Conservation (phyloP, 2,329 filamentous ascomycete genomes). For the Diaporthe destruens region DNA sequence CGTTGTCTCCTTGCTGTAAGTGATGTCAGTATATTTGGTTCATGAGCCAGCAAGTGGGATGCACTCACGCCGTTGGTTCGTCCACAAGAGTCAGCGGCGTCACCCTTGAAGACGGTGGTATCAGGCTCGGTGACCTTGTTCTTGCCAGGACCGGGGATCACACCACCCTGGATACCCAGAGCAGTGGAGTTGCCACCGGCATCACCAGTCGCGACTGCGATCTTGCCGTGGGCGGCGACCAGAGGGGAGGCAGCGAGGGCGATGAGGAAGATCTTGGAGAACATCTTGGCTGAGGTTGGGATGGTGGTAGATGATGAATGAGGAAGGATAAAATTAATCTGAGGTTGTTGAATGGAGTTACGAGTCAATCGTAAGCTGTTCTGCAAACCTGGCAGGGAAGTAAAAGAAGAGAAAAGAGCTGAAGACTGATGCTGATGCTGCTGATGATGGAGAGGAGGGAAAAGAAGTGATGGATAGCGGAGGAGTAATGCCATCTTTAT, state of each 20-base stretch:
- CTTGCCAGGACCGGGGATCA: slow-evolving; percentile 47
- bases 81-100: slow-evolving; percentile 55
- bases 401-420: slow-evolving; percentile 14
- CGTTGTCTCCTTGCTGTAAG: slow-evolving; percentile 51
- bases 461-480: neutral
- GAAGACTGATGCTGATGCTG: slow-evolving; percentile 41
- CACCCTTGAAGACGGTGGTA: slow-evolving; percentile 59
- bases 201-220: slow-evolving; percentile 48
- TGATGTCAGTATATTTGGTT: neutral
- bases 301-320: neutral
- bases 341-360: slow-evolving; percentile 31
- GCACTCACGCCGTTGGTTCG: slow-evolving; percentile 47
- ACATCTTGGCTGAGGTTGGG: slow-evolving; percentile 28
- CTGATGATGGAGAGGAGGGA: slow-evolving; percentile 36
- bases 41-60: neutral
- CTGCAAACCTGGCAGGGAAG: slow-evolving; percentile 41
- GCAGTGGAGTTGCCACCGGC: slow-evolving; percentile 55
- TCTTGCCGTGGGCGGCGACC: slow-evolving; percentile 50
- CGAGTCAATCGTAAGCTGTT: slow-evolving; percentile 39
- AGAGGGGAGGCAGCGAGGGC: slow-evolving; percentile 46
- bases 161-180: slow-evolving; percentile 53
- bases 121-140: slow-evolving; percentile 55
- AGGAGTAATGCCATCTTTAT: slow-evolving; percentile 31
- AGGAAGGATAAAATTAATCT: slow-evolving; percentile 13
- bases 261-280: slow-evolving; percentile 41